Percentiles rank a stretch among this genome's conserved stretches.
Evolutionary conservation across 106 monocot species (phyloP).

Genomic region (Alisma plantagoaquatica): DNA sequence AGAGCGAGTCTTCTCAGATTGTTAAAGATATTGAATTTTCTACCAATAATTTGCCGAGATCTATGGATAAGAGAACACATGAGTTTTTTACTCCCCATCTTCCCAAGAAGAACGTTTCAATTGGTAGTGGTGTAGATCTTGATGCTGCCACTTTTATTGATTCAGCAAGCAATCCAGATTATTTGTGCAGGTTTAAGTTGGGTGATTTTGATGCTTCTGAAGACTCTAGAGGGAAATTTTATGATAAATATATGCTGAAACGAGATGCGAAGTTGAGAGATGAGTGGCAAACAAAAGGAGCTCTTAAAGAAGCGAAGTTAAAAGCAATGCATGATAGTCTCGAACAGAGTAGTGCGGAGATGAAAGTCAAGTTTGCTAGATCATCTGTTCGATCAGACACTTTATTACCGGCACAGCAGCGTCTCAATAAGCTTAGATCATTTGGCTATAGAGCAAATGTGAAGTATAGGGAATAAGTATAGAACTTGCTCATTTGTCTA

Average conservation of each 20-base stretch:
- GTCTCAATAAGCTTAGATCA: conserved; percentile 15
- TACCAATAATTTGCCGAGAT: conserved; percentile 11
- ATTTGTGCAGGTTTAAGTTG: conserved; percentile 7
- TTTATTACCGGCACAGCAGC: not conserved
- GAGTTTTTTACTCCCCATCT: not conserved
- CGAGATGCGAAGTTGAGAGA: conserved; percentile 71
- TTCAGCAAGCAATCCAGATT: conserved; percentile 28
- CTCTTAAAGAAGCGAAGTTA: conserved; percentile 65
- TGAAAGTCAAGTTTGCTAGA: conserved; percentile 41
- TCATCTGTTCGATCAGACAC: conserved; percentile 19
- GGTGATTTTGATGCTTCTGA: conserved; percentile 22
- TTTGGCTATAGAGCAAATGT: conserved; percentile 4
- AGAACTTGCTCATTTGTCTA: not conserved
- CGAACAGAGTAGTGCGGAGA: conserved; percentile 54
- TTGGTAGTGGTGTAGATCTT: conserved; percentile 20
- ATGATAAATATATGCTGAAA: conserved; percentile 69
- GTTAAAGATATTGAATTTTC: conserved; percentile 28
- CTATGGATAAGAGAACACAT: not conserved
- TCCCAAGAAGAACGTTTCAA: conserved; percentile 6
- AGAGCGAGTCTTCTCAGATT: conserved; percentile 27
- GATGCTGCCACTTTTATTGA: conserved; percentile 34
- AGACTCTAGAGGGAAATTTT: conserved; percentile 57
- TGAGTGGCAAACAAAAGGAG: conserved; percentile 46
- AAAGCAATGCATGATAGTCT: conserved; percentile 82
- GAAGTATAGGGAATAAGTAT: conserved; percentile 18